Evolutionary conservation across 768 basidiomycete genomes (phyloP).

Genomic region (Psilocybe subaeruginosa): DNA sequence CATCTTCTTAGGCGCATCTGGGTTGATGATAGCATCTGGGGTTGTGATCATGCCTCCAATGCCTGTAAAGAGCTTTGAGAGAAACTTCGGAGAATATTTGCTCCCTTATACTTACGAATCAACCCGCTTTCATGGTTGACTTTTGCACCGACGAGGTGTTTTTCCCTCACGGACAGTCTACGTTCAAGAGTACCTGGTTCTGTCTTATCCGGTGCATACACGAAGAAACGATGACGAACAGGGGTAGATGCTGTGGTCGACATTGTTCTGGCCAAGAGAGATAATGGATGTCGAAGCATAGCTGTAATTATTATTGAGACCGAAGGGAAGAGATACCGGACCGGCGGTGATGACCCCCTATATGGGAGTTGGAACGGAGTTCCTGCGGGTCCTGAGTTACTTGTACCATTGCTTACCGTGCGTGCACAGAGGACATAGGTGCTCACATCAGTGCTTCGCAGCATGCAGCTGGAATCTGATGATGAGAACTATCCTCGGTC

Average conservation of each 20-base stretch:
- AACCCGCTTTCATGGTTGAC: slow-evolving; percentile 43
- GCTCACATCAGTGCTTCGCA: not conserved
- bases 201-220: slow-evolving; percentile 70
- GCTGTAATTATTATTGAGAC: not conserved
- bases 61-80: slow-evolving; percentile 34
- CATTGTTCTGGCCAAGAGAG: slow-evolving; percentile 20
- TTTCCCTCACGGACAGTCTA: slow-evolving; percentile 56
- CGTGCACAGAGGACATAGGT: no score
- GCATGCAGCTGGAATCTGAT: slow-evolving; percentile 21
- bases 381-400: not conserved
- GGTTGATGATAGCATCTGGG: slow-evolving; percentile 55
- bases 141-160: slow-evolving; percentile 53
- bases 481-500: slow-evolving; percentile 1
- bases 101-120: slow-evolving; percentile 45
- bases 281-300: slow-evolving; percentile 14
- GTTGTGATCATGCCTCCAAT: slow-evolving; percentile 61
- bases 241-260: slow-evolving; percentile 23
- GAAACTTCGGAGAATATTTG: not conserved
- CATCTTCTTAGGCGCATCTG: slow-evolving; percentile 54
- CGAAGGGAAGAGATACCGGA: not conserved
- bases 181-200: slow-evolving; percentile 58
- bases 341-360: not conserved
- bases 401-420: not conserved
- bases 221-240: slow-evolving; percentile 37
- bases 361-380: not conserved